A percentile compares a stretch with the other conserved stretches of the same genome.
Conservation (phyloP, 441 rosid species). For the Syzygium syzygioides region DNA sequence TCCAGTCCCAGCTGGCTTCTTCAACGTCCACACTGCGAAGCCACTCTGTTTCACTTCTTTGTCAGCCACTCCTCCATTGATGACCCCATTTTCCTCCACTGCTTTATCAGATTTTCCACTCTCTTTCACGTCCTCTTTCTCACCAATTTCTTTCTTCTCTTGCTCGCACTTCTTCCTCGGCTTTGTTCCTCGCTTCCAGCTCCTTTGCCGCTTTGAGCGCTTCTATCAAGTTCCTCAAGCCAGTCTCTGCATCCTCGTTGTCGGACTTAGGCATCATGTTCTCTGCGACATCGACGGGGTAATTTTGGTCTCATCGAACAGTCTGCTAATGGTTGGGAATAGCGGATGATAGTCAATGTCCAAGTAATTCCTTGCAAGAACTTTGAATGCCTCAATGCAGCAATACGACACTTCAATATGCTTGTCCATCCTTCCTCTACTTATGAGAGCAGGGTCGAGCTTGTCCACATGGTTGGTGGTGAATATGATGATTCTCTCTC, state of each 20-base stretch:
- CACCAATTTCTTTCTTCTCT: not conserved
- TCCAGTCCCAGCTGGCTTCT: not conserved
- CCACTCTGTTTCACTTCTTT: not conserved
- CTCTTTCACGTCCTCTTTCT: not conserved
- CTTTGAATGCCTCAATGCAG: not conserved
- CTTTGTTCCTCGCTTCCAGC: conserved; percentile 2
- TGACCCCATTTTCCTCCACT: not conserved
- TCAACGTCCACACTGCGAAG: not conserved
- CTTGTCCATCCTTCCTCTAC: conserved; percentile 2
- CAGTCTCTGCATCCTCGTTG: conserved; percentile 7
- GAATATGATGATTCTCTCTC: not conserved
- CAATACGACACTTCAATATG: conserved; percentile 3
- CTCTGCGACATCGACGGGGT: conserved; percentile 29
- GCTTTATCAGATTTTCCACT: not conserved
- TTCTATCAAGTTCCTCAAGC: conserved; percentile 8
- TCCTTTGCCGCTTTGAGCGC: conserved; percentile 15
- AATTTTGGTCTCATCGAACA: conserved; percentile 20
- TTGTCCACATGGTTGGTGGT: not conserved
- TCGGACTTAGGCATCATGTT: conserved; percentile 20
- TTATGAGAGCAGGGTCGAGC: not conserved
- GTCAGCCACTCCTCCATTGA: not conserved
- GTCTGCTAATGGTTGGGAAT: not conserved
- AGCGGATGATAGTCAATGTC: not conserved
- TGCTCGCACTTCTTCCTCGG: not conserved
- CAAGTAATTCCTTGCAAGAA: not conserved